phyloP scores from a whole-genome alignment of 2,329 filamentous ascomycete species.

The Scolecobasidium constrictum region DNA sequence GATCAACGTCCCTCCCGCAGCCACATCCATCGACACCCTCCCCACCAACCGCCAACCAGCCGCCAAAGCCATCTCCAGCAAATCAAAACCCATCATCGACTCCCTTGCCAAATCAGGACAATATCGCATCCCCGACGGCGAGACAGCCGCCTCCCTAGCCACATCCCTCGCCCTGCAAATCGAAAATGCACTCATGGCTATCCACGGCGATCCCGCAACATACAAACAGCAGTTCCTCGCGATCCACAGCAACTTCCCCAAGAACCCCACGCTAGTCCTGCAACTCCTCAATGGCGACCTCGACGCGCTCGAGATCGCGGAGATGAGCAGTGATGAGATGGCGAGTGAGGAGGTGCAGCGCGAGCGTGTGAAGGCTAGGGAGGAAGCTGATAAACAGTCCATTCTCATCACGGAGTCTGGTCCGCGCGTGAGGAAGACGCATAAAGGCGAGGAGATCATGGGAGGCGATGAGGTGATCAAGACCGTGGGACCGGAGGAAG shows the following conservation, averaged over 20 bases:
- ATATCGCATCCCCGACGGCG: constrained; percentile 51
- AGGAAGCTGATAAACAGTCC: constrained; percentile 69
- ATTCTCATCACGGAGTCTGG: constrained; percentile 68
- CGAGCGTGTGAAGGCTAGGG: constrained; percentile 66
- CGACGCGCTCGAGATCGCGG: constrained; percentile 64
- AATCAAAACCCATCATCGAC: constrained; percentile 56
- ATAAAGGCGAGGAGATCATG: constrained; percentile 89
- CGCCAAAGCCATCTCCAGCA: constrained; percentile 60
- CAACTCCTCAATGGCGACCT: constrained; percentile 64
- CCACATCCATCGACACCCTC: constrained; percentile 34
- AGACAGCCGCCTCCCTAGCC: constrained; percentile 52
- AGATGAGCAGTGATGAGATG: constrained; percentile 84
- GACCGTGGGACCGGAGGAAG: constrained; percentile 14
- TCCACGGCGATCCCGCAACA: constrained; percentile 42
- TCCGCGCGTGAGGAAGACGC: constrained; percentile 74
- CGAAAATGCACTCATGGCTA: constrained; percentile 55
- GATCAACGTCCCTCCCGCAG: not conserved
- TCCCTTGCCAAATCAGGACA: constrained; percentile 54
- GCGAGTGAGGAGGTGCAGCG: constrained; percentile 80
- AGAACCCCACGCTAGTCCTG: constrained; percentile 67
- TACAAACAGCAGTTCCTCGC: constrained; percentile 60
- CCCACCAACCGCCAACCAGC: constrained; percentile 58
- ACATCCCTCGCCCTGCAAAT: constrained; percentile 67
- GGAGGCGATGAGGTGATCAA: constrained; percentile 49
- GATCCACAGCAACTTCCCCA: constrained; percentile 78